These are phyloP conservation scores for Cercospora sp. DNA, from an alignment of 2,329 filamentous ascomycete genomes.

Conservation along the genomic window DNA sequence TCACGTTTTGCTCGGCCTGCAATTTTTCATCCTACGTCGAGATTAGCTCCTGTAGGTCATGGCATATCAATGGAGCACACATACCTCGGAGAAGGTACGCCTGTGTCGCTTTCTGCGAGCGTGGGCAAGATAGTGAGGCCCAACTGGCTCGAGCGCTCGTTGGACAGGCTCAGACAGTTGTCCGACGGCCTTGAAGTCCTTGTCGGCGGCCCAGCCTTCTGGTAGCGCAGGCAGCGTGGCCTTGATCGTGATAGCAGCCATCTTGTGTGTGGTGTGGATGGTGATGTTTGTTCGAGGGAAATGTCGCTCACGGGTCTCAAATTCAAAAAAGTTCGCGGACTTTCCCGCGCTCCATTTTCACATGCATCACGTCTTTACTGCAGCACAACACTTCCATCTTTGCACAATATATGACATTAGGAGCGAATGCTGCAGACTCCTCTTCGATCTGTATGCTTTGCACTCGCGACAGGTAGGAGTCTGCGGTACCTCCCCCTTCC, in stretches of 20 bases:
- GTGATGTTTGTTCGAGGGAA: neutral
- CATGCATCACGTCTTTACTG: neutral
- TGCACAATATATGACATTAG: neutral
- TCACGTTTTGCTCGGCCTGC: slow-evolving; percentile 89
- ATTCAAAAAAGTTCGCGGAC: slow-evolving; percentile 1
- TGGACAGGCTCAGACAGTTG: slow-evolving; percentile 74
- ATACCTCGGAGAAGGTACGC: slow-evolving; percentile 69
- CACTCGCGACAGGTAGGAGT: slow-evolving; percentile 19
- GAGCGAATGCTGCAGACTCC: slow-evolving; percentile 21
- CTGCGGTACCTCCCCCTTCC: slow-evolving; percentile 10
- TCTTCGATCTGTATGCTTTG: slow-evolving; percentile 14
- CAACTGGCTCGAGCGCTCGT: slow-evolving; percentile 91
- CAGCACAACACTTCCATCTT: neutral
- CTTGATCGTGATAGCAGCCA: slow-evolving; percentile 65
- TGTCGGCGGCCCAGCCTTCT: slow-evolving; percentile 79
- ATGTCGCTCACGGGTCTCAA: neutral
- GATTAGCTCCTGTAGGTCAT: neutral
- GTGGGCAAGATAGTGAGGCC: slow-evolving; percentile 90
- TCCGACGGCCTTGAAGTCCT: slow-evolving; percentile 85
- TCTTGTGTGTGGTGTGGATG: slow-evolving; percentile 39
- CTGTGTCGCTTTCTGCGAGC: slow-evolving; percentile 86
- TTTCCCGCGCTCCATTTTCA: neutral
- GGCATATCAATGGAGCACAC: neutral
- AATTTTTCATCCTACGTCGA: slow-evolving; percentile 92
- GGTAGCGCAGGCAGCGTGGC: slow-evolving; percentile 74